Base-by-base conservation (phyloP, 2,329 filamentous ascomycete species). In the Nemania serpens region DNA sequence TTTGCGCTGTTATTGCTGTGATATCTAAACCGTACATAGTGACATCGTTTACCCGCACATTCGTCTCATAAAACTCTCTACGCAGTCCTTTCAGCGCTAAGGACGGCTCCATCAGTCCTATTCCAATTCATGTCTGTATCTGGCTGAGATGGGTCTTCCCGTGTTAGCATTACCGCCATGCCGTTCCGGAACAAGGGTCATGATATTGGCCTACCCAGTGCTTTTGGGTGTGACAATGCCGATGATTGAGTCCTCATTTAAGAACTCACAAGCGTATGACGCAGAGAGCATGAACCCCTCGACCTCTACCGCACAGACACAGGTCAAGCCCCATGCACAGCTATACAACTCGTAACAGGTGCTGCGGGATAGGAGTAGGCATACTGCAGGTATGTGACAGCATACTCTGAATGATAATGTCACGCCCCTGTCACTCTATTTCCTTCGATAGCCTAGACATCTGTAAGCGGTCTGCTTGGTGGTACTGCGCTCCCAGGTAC, bases 401-500 rank as follows among this genome's bases (percentile, higher is more conserved):
- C 11, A n/a, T 48, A 52, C 55, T 55, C 42, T 54, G 12, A 66
- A 68, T 65, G 65, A 70, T 70, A 69, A 67, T 69, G 60, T 49
- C 61, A 63, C 58, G 49, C 61, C 67, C 68, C 66, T 69, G 58
- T 56, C 65, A 6, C 11, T 10, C 13, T 34, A 33, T 29, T 45
- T 45, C 56, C 61, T 61, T 36, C 58, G 62, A 68, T 68, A 67
- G 63, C 65, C 68, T 64, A 67, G 66, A 62, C 58, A 62, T 61
- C 65, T 64, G 59, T 66, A 70, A 69, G 68, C 66, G 70, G 60
- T 64, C 67, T 66, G 55, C 59, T 66, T 68, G 39, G 36, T 17
- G 67, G 66, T 71, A 69, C 70, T 62, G 66, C 60, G 59, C 50
- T 62, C 61, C 56, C 60, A 65, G 62, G 67, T 72, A 69, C 62